Evolutionary conservation across 208 protist species (phyloP).

Genomic region (Crithidia sp.): DNA sequence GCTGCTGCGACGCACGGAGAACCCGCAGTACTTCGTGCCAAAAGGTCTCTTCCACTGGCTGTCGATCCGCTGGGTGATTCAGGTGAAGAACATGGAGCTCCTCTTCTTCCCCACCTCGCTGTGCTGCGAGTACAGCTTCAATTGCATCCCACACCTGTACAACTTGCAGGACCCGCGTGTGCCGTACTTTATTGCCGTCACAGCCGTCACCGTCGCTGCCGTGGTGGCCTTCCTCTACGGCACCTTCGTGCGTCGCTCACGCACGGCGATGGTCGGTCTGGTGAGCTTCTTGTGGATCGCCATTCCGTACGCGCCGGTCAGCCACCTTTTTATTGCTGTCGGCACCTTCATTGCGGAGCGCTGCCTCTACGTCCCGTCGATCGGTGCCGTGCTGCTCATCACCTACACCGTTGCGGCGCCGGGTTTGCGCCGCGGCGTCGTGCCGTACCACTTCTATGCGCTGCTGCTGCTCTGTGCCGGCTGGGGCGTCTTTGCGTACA

Average conservation of each 20-base stretch:
- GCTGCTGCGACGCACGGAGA: conserved; percentile 79
- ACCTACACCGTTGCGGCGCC: conserved; percentile 25
- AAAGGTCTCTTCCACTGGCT: conserved; percentile 42
- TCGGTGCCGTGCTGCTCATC: conserved; percentile 34
- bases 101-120: conserved; percentile 81
- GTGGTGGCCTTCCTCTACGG: conserved; percentile 20
- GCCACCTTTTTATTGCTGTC: conserved; percentile 81
- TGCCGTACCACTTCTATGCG: conserved; percentile 17
- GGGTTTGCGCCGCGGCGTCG: conserved; percentile 12
- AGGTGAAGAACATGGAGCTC: conserved; percentile 83
- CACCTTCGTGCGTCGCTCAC: conserved; percentile 18
- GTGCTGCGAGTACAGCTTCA: conserved; percentile 91
- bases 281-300: conserved; percentile 60
- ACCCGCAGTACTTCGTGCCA: conserved; percentile 77
- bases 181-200: conserved; percentile 29
- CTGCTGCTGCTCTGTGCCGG: conserved; percentile 39
- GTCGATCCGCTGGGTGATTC: conserved; percentile 62
- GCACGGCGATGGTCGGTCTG: conserved; percentile 25
- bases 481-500: conserved; percentile 41
- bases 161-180: conserved; percentile 46
- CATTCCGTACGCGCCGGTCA: conserved; percentile 80
- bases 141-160: conserved; percentile 80
- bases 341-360: conserved; percentile 90
- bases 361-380: conserved; percentile 82
- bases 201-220: conserved; percentile 10